A percentile compares a stretch with the other conserved stretches of the same genome.
Evolutionary conservation across 2,329 filamentous ascomycete species (phyloP).

Genomic region (Paraphoma chrysanthemicola): DNA sequence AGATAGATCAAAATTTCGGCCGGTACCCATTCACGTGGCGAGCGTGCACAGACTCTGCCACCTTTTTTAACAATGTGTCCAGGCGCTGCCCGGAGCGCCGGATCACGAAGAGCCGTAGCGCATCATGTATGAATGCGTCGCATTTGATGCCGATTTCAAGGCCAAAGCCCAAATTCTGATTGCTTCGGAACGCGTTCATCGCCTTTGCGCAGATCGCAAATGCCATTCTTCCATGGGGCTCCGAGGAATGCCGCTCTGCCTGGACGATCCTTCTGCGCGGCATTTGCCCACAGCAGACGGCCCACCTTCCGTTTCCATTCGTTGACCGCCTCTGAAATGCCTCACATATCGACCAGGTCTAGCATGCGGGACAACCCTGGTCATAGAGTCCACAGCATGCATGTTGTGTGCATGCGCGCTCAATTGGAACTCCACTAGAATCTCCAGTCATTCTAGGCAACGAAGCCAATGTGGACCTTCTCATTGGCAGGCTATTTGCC

Average conservation of each 20-base stretch:
- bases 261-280: conserved; percentile 3
- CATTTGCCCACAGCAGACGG: conserved; percentile 21
- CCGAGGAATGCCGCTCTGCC: not conserved
- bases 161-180: conserved; percentile 15
- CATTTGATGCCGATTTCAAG: conserved; percentile 18
- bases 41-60: conserved; percentile 14
- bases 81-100: conserved; percentile 21
- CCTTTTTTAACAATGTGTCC: conserved; percentile 5
- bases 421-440: not conserved
- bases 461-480: not conserved
- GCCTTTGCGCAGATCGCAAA: conserved; percentile 8
- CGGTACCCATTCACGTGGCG: conserved; percentile 43
- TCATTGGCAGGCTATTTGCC: not conserved
- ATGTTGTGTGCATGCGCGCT: not conserved
- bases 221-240: not conserved
- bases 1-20: conserved; percentile 25
- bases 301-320: conserved; percentile 34
- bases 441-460: not conserved
- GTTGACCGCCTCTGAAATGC: conserved; percentile 25
- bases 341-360: conserved; percentile 23
- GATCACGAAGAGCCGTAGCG: conserved; percentile 16
- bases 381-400: not conserved
- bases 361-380: conserved; percentile 15
- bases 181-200: conserved; percentile 8
- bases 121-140: conserved; percentile 1